Percentiles rank a stretch among this genome's conserved stretches.
Evolutionary conservation across 192 early-diverging fungal species (phyloP).

Genomic region (Helicostylum pulchrum): DNA sequence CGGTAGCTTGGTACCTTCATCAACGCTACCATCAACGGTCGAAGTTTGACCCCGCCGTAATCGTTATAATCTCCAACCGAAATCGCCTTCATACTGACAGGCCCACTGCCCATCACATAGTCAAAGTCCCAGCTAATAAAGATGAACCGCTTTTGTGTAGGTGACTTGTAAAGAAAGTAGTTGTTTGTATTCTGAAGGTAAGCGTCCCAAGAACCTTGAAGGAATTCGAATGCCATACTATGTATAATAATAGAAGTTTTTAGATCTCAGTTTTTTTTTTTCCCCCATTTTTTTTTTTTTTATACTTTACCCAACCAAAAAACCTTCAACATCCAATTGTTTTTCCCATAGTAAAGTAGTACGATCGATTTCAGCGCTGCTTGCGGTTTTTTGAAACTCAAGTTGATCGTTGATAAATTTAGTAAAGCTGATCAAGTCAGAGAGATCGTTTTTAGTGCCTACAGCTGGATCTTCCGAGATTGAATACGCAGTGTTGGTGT

Average conservation of each 20-base stretch:
- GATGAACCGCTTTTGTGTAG: constrained; percentile 2
- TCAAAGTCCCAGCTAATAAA: constrained; percentile 33
- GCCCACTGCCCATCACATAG: constrained; percentile 25
- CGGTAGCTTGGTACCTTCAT: constrained; percentile 17
- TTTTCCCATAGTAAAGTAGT: constrained; percentile 13
- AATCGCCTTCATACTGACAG: constrained; percentile 17
- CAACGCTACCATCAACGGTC: constrained; percentile 25
- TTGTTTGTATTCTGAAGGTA: constrained; percentile 30
- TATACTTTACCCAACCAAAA: constrained; percentile 34
- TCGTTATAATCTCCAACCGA: constrained; percentile 22
- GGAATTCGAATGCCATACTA: constrained; percentile 37
- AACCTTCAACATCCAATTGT: constrained; percentile 24
- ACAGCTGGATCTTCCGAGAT: constrained; percentile 9
- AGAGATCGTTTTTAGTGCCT: background rate
- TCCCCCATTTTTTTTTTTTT: background rate
- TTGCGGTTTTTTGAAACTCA: background rate
- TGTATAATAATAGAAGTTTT: background rate
- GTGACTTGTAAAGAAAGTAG: constrained; percentile 30
- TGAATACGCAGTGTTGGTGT: background rate
- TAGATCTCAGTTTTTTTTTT: too few relatives aligned
- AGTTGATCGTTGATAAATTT: constrained; percentile 30
- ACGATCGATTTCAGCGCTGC: background rate
- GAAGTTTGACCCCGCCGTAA: constrained; percentile 8
- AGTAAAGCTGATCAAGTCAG: constrained; percentile 15
- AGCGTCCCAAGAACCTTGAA: constrained; percentile 25